Percentiles rank a stretch among this genome's conserved stretches.
These are phyloP conservation scores for Pseudopyrenochaeta lycopersici DNA, from an alignment of 2,329 filamentous ascomycete species.

Conservation along the genomic window DNA sequence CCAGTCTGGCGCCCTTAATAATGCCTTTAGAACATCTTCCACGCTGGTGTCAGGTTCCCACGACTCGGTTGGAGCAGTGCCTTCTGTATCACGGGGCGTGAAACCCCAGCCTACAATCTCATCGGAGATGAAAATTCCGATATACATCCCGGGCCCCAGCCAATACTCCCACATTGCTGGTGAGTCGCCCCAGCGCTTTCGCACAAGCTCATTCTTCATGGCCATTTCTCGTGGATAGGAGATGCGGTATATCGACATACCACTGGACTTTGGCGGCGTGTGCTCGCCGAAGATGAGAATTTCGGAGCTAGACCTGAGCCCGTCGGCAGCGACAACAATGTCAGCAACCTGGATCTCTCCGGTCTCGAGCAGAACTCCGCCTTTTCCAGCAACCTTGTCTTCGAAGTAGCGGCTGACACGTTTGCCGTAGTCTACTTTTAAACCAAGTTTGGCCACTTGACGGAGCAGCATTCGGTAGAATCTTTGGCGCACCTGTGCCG, in stretches of 20 bases:
- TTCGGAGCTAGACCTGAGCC: conserved; percentile 1
- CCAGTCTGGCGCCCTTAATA: conserved; percentile 9
- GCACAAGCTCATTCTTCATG: not conserved
- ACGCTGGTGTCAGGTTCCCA: conserved; percentile 9
- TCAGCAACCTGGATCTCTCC: conserved; percentile 1
- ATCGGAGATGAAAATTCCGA: conserved; percentile 7
- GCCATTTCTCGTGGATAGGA: conserved; percentile 1
- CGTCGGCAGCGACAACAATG: conserved; percentile 3
- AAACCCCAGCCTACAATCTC: conserved; percentile 7
- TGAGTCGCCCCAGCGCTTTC: conserved; percentile 1
- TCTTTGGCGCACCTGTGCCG: conserved; percentile 5
- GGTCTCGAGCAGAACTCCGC: conserved; percentile 1
- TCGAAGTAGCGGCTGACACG: conserved; percentile 1
- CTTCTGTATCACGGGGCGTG: conserved; percentile 4
- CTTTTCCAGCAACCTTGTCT: not conserved
- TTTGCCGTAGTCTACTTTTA: conserved; percentile 2
- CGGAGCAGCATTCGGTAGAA: conserved; percentile 13
- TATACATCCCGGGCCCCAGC: conserved; percentile 10
- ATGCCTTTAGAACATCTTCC: conserved; percentile 1
- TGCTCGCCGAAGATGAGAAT: conserved; percentile 2
- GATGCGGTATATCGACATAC: conserved; percentile 9
- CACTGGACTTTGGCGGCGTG: conserved; percentile 3
- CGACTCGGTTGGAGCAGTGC: conserved; percentile 3
- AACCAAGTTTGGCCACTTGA: conserved; percentile 6
- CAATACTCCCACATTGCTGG: conserved; percentile 3